Evolutionary conservation across 2,329 filamentous ascomycete genomes (phyloP).

Genomic region (Fusarium subtropicale): DNA sequence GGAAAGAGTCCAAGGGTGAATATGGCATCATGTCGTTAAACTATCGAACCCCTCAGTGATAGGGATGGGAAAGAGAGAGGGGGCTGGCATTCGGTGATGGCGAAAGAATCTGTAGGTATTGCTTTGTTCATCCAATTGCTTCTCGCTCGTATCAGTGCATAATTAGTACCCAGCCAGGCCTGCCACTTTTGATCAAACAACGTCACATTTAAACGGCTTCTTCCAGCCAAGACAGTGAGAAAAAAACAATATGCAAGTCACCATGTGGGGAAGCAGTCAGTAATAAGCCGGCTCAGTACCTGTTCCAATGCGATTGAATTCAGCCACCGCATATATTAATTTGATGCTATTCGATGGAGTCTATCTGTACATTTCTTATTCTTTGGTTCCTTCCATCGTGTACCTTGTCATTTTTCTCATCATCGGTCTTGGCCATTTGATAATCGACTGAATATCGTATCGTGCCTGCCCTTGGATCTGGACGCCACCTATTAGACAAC

Average conservation of each 20-base stretch:
- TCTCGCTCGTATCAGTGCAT: conserved; percentile 11
- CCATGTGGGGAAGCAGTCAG: conserved; percentile 49
- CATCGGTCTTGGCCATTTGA: neutral
- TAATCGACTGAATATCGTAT: neutral
- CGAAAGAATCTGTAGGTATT: neutral
- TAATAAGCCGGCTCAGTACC: neutral
- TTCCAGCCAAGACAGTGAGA: conserved; percentile 11
- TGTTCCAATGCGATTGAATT: neutral
- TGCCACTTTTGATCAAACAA: conserved; percentile 13
- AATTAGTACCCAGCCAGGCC: neutral
- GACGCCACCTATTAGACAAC: conserved; percentile 9
- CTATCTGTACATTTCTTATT: conserved; percentile 1
- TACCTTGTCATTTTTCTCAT: conserved; percentile 3
- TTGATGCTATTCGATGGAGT: neutral
- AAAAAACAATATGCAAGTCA: conserved; percentile 30
- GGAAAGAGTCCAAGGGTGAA: neutral
- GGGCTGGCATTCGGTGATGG: neutral
- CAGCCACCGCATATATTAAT: conserved; percentile 5
- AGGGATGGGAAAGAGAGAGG: neutral
- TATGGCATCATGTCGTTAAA: conserved; percentile 23
- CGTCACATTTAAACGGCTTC: conserved; percentile 28
- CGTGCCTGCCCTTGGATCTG: neutral
- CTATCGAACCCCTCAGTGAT: conserved; percentile 10
- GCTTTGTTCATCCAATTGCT: conserved; percentile 1
- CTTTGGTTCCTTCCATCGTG: conserved; percentile 15